These are phyloP conservation scores for Solanum bulbocastanum DNA, from an alignment of 257 asterid species.

Conservation along the genomic window DNA sequence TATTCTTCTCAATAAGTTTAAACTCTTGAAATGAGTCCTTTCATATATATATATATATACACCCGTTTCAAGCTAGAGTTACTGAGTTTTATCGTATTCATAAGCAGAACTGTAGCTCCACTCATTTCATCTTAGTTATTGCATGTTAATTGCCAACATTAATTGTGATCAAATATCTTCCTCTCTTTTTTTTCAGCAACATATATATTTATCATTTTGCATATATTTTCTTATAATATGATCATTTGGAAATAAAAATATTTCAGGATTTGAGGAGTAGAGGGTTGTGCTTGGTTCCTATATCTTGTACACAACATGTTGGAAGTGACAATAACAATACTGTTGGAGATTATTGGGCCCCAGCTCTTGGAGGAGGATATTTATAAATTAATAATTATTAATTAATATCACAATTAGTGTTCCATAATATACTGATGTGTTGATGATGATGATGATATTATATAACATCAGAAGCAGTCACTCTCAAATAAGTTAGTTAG, in stretches of 20 bases:
- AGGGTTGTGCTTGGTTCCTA: conserved; percentile 84
- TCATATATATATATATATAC: not conserved
- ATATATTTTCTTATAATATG: not conserved
- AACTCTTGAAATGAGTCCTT: not conserved
- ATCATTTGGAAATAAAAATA: not conserved
- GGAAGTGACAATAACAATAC: conserved; percentile 25
- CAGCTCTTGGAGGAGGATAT: conserved; percentile 36
- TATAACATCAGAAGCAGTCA: conserved; percentile 29
- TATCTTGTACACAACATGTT: conserved; percentile 61
- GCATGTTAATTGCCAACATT: not conserved
- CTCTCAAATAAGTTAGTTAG: not conserved
- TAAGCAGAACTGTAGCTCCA: not conserved
- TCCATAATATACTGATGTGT: not conserved
- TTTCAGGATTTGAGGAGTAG: conserved; percentile 61
- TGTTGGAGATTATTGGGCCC: conserved; percentile 45
- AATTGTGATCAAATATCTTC: not conserved
- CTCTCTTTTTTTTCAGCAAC: not conserved
- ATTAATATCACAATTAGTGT: not conserved
- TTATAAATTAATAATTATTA: not conserved
- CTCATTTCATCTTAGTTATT: not conserved
- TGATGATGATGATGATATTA: not conserved
- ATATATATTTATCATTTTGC: not conserved
- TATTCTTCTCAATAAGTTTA: no score
- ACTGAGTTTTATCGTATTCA: not conserved
- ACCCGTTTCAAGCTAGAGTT: not conserved